A percentile compares a stretch with the other conserved stretches of the same genome.
These are phyloP conservation scores for Pseudogymnoascus sp. DNA, from an alignment of 2,329 filamentous ascomycete species.

Conservation along the genomic window DNA sequence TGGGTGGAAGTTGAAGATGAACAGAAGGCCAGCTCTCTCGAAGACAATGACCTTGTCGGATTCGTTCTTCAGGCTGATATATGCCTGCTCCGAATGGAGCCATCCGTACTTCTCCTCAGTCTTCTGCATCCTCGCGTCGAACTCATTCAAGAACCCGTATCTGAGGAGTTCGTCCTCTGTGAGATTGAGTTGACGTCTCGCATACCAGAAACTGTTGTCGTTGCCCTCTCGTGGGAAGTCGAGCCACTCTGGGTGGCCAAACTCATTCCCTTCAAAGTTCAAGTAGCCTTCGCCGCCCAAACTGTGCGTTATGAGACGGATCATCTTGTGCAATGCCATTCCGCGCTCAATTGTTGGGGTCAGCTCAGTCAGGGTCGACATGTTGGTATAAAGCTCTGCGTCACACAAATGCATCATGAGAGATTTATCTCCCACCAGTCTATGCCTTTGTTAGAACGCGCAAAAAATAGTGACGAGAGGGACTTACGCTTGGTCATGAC, in stretches of 20 bases:
- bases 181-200: conserved; percentile 86
- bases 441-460: conserved; percentile 33
- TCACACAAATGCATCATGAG: conserved; percentile 98
- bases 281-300: conserved; percentile 95
- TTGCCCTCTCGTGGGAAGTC: conserved; percentile 95
- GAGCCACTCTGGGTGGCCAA: conserved; percentile 97
- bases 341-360: conserved; percentile 86
- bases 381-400: conserved; percentile 94
- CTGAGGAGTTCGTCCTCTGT: conserved; percentile 78
- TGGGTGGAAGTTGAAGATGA: conserved; percentile 94
- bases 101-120: conserved; percentile 85
- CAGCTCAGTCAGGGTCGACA: conserved; percentile 78
- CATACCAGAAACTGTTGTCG: conserved; percentile 89
- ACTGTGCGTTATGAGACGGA: conserved; percentile 82
- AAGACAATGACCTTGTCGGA: conserved; percentile 92
- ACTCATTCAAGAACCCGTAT: conserved; percentile 87
- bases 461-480: neutral
- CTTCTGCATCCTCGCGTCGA: conserved; percentile 85
- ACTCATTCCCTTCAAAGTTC: conserved; percentile 98
- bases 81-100: conserved; percentile 78
- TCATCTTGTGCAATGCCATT: conserved; percentile 94
- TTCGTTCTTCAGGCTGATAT: conserved; percentile 90
- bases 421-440: conserved; percentile 91
- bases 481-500: conserved; percentile 91
- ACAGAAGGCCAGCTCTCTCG: conserved; percentile 81